A percentile compares a stretch with the other conserved stretches of the same genome.
Evolutionary conservation across 2,329 filamentous ascomycete species (phyloP).

Genomic region (Coniosporium tulheliwenetii): DNA sequence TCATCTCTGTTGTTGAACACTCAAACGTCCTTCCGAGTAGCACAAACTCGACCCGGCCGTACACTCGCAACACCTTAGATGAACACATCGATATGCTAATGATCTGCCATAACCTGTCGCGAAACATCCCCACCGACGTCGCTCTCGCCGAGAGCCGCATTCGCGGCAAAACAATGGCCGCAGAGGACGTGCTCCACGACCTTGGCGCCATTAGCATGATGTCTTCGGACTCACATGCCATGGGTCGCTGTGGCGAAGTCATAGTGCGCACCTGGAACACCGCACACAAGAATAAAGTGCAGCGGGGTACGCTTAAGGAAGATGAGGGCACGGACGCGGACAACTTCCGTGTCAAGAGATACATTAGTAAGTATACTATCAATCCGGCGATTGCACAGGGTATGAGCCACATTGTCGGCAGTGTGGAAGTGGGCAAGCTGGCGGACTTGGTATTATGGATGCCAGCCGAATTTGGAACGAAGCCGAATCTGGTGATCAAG

Average conservation of each 20-base stretch:
- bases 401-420: slow-evolving; percentile 74
- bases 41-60: slow-evolving; percentile 86
- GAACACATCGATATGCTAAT: slow-evolving; percentile 98
- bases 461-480: slow-evolving; percentile 71
- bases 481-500: slow-evolving; percentile 71
- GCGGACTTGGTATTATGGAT: slow-evolving; percentile 85
- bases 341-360: slow-evolving; percentile 84
- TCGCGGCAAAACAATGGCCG: slow-evolving; percentile 88
- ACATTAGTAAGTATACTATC: slow-evolving; percentile 91
- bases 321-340: slow-evolving; percentile 69
- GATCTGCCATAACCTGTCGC: slow-evolving; percentile 89
- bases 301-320: slow-evolving; percentile 61
- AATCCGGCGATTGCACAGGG: slow-evolving; percentile 87
- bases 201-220: slow-evolving; percentile 96
- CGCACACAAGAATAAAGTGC: slow-evolving; percentile 87
- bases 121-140: slow-evolving; percentile 88
- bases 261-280: slow-evolving; percentile 92
- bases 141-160: slow-evolving; percentile 92
- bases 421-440: slow-evolving; percentile 74
- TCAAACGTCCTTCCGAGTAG: slow-evolving; percentile 77
- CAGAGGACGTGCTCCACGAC: slow-evolving; percentile 94
- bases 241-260: slow-evolving; percentile 92
- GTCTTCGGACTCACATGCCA: slow-evolving; percentile 87
- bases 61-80: slow-evolving; percentile 81
- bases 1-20: slow-evolving; percentile 84